Base-by-base conservation (phyloP, 129 eudicot genomes). In the Mikania micrantha region DNA sequence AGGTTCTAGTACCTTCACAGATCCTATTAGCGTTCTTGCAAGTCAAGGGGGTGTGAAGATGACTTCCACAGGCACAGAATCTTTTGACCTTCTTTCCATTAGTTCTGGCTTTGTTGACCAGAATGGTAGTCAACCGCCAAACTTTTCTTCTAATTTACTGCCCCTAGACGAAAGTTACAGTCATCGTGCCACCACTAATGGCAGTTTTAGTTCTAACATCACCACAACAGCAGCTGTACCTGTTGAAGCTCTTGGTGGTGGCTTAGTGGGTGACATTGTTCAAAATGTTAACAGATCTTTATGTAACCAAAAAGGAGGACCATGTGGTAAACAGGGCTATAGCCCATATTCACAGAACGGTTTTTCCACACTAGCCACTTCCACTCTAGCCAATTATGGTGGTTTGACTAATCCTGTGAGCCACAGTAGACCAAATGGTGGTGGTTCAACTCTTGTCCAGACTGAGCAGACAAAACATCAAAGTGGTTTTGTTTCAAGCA, bases 391-490 rank as follows among this genome's bases (percentile, higher is more conserved):
- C 12, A 66, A n/a, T 64, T 74, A 70, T 35, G 76, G 74, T 63
- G 70, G 61, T 66, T 84, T 70, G 64, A 73, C 78, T 81, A 73
- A 77, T 71, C 74, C 52, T 50, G 57, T 45, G 45, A 71, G 65
- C 71, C 78, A 48, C 24, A 57, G 72, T 48, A 65, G 77, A 82
- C 68, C 76, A 25, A 72, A 64, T 73, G 73, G 76, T 5, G 74
- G 84, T 68, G 81, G 75, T 71, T 77, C 87, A 48, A 57, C 66
- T 34, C 64, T 77, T 49, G 36, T 80, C 68, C 85, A 77, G 61
- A 50, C 31, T 34, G 87, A 73, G 63, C 91, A 84, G 64, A 75
- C 77, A 7, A 87, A 87, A 79, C 28, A 64, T 19, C 82, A 73
- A 19, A 77, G 79, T 73, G 90, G 78, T 72, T 77, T 78, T 79